Percentiles rank a stretch among this genome's conserved stretches.
These are phyloP conservation scores for Neonectria ditissima DNA, from an alignment of 2,329 filamentous ascomycete species.

Conservation along the genomic window DNA sequence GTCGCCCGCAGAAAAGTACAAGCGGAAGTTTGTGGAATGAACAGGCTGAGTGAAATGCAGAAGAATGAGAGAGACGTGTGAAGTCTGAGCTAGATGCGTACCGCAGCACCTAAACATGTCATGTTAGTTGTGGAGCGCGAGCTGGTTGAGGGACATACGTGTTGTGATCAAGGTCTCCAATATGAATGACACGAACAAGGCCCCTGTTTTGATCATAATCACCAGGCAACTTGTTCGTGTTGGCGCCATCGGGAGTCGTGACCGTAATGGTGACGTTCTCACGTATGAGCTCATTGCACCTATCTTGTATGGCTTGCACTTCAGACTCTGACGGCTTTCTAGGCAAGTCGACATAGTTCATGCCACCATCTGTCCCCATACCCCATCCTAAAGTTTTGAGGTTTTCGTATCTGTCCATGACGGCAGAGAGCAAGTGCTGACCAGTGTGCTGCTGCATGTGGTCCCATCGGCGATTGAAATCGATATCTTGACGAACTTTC, in stretches of 20 bases:
- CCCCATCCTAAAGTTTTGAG: slow-evolving; percentile 48
- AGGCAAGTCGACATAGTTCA: slow-evolving; percentile 49
- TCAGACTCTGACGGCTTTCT: slow-evolving; percentile 44
- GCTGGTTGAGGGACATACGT: slow-evolving; percentile 32
- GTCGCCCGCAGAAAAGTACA: slow-evolving; percentile 47
- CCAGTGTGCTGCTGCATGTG: slow-evolving; percentile 52
- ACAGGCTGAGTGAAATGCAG: slow-evolving; percentile 46
- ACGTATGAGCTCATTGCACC: slow-evolving; percentile 44
- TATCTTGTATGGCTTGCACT: slow-evolving; percentile 40
- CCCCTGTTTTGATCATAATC: slow-evolving; percentile 48
- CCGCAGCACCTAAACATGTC: slow-evolving; percentile 43
- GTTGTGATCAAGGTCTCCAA: slow-evolving; percentile 47
- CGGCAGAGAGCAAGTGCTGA: slow-evolving; percentile 48
- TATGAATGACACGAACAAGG: slow-evolving; percentile 45
- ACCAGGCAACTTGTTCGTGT: slow-evolving; percentile 39
- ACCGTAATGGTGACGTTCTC: slow-evolving; percentile 41
- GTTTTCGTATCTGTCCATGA: slow-evolving; percentile 43
- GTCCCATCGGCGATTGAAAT: slow-evolving; percentile 48
- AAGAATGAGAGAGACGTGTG: slow-evolving; percentile 46
- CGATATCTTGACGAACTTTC: slow-evolving; percentile 43
- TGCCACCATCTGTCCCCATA: slow-evolving; percentile 43
- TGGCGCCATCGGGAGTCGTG: slow-evolving; percentile 42
- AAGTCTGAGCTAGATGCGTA: slow-evolving; percentile 48
- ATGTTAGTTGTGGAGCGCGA: not conserved
- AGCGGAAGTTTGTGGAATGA: slow-evolving; percentile 48